These are phyloP conservation scores for Blastomyces gilchristii DNA, from an alignment of 2,329 filamentous ascomycete genomes.

Conservation along the genomic window DNA sequence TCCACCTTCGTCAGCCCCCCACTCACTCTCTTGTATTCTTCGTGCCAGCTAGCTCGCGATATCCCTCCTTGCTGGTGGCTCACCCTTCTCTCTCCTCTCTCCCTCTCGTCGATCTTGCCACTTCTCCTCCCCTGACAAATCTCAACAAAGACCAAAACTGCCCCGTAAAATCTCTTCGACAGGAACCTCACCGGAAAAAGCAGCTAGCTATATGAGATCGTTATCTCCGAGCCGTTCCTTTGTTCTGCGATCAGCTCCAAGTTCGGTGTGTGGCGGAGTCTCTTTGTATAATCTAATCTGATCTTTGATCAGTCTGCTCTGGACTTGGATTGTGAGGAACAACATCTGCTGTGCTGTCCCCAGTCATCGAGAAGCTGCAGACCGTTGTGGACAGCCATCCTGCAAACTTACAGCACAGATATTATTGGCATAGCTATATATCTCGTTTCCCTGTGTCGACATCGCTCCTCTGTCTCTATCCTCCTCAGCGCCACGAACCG, in stretches of 20 bases:
- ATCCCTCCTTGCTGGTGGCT: neutral
- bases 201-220: neutral
- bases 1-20: neutral
- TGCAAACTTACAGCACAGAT: neutral
- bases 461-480: neutral
- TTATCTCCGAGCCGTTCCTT: neutral
- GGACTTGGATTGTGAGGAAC: neutral
- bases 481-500: too few species aligned
- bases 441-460: neutral
- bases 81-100: neutral
- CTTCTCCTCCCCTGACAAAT: neutral
- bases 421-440: neutral
- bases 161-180: neutral
- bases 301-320: neutral
- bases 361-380: neutral
- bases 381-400: neutral
- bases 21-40: neutral
- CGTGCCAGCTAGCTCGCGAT: neutral
- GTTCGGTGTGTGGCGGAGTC: neutral
- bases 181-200: neutral
- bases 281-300: slow-evolving; percentile 6
- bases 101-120: neutral
- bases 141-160: neutral
- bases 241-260: neutral
- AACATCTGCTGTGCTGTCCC: neutral